Base-by-base conservation (phyloP, 1,284 basidiomycete species). In the Termitomyces sp. region DNA sequence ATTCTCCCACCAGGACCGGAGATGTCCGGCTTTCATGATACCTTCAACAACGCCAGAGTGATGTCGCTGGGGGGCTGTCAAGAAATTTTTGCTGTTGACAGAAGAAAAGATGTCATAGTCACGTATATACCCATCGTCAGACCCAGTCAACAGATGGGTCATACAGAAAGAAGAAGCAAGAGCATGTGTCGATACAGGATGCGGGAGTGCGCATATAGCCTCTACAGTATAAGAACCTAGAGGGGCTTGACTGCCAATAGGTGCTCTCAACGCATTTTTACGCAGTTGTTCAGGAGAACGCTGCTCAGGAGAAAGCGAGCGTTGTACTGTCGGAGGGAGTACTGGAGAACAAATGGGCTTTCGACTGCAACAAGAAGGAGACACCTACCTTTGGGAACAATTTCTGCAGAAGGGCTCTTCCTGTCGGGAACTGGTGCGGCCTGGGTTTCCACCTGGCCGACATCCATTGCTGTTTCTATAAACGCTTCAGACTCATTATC, bases 111-210 rank as follows among this genome's bases (percentile, higher is more conserved):
- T 83, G 69, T 98, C 94, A 73, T 97, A 98, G 70, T 92, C 84
- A 40, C 95, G 84, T 44, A 98, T 88, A 64, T 93, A 94, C 9
- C 95, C 95, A 69, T 98, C 95, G 58, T 94, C 88, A 9, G 92
- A 92, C 39, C 94, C 95, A 4, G 94, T 94, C 45, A 98, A 72
- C 12, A 98, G 77, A 65, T 95, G 92, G 26, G 89, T 85, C 78
- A 93, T 86, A 70, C 95, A 97, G n/a, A 82, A 72, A 0, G 92
- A 92, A 3, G 90, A 77, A 1, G 93, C 87, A 21, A 98, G 81
- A 12, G 90, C 81, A 71, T 97, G 92, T 0, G 92, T 93, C 3
- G 93, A 87, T 2, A 83, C 82, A 1, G 92, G 92, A 62, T 97
- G 91, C 0, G 94, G 92, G 49, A 96, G 85, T 13, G 94, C 94